These are phyloP conservation scores for Diaporthe amygdali DNA, from an alignment of 2,329 filamentous ascomycete species.

Conservation along the genomic window DNA sequence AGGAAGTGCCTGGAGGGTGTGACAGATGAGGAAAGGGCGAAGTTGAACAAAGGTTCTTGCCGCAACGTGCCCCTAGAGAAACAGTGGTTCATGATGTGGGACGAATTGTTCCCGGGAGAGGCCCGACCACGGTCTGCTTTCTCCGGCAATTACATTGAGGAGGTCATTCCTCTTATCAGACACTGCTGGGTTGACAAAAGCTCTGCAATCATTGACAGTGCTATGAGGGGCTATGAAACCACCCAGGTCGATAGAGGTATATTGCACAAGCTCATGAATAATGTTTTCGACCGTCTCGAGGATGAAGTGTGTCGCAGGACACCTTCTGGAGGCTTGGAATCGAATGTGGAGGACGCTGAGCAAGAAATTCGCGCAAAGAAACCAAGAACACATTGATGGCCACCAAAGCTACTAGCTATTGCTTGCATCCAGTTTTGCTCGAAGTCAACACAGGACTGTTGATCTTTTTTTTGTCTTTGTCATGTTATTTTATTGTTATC, in stretches of 20 bases:
- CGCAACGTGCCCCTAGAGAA: background rate
- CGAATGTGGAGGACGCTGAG: too few relatives aligned
- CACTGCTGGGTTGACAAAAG: background rate
- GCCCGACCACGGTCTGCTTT: background rate
- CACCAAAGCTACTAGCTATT: too few relatives aligned
- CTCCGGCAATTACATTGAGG: background rate
- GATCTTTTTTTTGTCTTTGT: too few relatives aligned
- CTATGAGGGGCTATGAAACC: too few relatives aligned
- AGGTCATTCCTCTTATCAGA: background rate
- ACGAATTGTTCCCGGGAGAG: background rate
- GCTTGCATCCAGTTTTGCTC: too few relatives aligned
- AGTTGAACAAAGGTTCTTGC: background rate
- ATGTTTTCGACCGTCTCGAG: background rate
- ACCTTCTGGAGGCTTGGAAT: background rate
- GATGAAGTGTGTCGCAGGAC: background rate
- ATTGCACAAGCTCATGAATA: background rate
- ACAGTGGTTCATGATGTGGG: background rate
- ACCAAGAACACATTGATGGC: too few relatives aligned
- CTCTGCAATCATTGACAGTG: background rate
- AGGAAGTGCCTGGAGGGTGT: background rate
- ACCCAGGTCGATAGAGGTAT: background rate
- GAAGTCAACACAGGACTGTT: too few relatives aligned
- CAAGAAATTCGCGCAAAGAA: too few relatives aligned
- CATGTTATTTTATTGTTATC: too few relatives aligned
- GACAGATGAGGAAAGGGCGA: background rate